Conservation (phyloP, 2,329 filamentous ascomycete genomes). For the Botrytis fabae region DNA sequence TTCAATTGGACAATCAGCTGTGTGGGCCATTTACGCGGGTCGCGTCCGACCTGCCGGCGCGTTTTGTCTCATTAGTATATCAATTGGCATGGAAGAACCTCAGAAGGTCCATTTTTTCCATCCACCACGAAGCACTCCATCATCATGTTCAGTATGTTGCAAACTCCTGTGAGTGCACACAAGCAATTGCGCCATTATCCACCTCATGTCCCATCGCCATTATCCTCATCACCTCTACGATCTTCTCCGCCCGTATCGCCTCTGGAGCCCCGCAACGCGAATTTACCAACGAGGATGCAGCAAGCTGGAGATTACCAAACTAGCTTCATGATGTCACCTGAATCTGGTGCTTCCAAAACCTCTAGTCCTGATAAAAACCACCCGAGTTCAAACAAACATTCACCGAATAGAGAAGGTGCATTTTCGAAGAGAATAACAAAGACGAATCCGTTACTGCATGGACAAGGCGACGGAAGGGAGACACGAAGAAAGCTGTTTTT, state of each 20-base stretch:
- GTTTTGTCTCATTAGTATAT: constrained; percentile 9
- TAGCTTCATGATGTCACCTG: constrained; percentile 13
- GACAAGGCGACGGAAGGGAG: constrained; percentile 59
- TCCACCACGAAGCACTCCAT: neutral
- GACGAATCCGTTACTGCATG: constrained; percentile 62
- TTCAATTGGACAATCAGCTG: neutral
- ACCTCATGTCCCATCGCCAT: constrained; percentile 23
- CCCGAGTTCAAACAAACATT: constrained; percentile 16
- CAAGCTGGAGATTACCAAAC: neutral
- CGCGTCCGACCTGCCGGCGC: neutral
- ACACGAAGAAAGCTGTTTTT: constrained; percentile 67
- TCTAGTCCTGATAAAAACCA: neutral
- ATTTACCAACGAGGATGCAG: neutral
- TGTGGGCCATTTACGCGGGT: neutral
- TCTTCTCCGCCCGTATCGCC: constrained; percentile 23
- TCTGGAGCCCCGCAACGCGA: constrained; percentile 13
- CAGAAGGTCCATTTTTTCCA: neutral
- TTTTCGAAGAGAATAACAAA: constrained; percentile 53
- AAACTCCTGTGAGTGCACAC: constrained; percentile 12
- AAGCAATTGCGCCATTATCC: constrained; percentile 22
- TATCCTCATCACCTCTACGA: constrained; percentile 21
- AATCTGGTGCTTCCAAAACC: constrained; percentile 4
- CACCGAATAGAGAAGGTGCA: constrained; percentile 26
- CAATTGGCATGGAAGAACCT: neutral
- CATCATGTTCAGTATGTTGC: constrained; percentile 20